Evolutionary conservation across 306 rosid species (phyloP).

Genomic region (Lathyrus oleraceus): DNA sequence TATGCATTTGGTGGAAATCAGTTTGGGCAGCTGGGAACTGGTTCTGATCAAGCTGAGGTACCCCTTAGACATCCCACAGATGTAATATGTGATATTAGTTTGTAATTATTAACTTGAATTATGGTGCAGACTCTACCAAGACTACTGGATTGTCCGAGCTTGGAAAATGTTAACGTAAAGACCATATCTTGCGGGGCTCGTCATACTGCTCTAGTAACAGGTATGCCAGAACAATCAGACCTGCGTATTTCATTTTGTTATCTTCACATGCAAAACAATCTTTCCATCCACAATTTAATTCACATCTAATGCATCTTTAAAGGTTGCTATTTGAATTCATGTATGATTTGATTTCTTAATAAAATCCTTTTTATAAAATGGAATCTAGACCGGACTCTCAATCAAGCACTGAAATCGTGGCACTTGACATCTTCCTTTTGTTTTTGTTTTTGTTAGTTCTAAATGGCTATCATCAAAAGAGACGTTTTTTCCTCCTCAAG

Average conservation of each 20-base stretch:
- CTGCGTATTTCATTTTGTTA: background rate
- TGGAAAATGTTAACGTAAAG: slow-evolving; percentile 74
- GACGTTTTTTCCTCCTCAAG: background rate
- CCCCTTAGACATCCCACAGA: slow-evolving; percentile 16
- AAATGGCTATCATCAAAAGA: background rate
- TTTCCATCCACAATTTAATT: slow-evolving; percentile 10
- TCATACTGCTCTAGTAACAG: slow-evolving; percentile 79
- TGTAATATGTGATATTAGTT: slow-evolving; percentile 26
- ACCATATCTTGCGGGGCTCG: slow-evolving; percentile 92
- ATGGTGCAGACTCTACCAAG: slow-evolving; percentile 72
- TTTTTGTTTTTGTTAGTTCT: background rate
- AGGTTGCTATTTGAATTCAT: slow-evolving; percentile 14
- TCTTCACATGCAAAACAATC: background rate
- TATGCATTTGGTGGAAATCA: slow-evolving; percentile 94
- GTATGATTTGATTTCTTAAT: slow-evolving; percentile 9
- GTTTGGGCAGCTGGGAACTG: slow-evolving; percentile 97
- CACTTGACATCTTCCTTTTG: slow-evolving; percentile 11
- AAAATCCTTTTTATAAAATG: background rate
- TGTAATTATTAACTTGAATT: slow-evolving; percentile 29
- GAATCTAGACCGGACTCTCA: background rate
- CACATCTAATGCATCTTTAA: background rate
- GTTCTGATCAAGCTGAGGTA: slow-evolving; percentile 89
- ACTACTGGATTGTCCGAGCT: slow-evolving; percentile 74
- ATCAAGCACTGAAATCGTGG: background rate
- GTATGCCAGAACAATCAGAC: slow-evolving; percentile 39